Base-by-base conservation (phyloP, 116 monocot genomes). In the Posidonia oceanica region DNA sequence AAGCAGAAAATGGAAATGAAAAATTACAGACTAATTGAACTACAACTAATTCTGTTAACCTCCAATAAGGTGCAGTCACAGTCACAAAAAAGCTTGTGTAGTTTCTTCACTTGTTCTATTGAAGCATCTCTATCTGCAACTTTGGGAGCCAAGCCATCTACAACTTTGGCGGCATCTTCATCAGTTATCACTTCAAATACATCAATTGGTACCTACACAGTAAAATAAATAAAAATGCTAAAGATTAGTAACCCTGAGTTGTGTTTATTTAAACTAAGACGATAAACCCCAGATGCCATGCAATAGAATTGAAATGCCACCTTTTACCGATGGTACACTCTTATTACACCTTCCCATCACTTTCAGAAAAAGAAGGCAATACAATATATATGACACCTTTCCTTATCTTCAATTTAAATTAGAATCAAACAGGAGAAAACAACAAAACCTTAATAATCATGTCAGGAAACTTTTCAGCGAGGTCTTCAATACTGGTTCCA, bases 401-500 rank as follows among this genome's bases (percentile, higher is more conserved):
- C 4, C 13, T 17, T 48, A 48, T 48, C 7, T 44, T 7, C 48
- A 48, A 48, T 48, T 48, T 69, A 2, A 18, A 20, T 39, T 4
- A 58, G 20, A 60, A 14, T 63, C 4, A 37, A 53, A 48, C 4
- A 53, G 16, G 4, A 68, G 52, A 53, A 68, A 11, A 7, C 11
- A 72, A 39, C 48, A 60, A 74, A n/a, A 96, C 96, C 96, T 96
- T 96, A 40, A 96, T 79, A 52, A 96, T 96, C 91, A 96, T 96
- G 74, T 96, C 96, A 51, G 96, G 96, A 41, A 84, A 96, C 76
- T 91, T 91, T 63, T 95, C 95, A 48, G 95, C 95, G 39, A 95
- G 95, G 67, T 95, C 95, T 75, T 95, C 95, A 76, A 95, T 95
- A 82, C 91, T 95, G 5, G 95, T 95, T 66, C 95, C 95, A 14